A percentile compares a stretch with the other conserved stretches of the same genome.
Conservation (phyloP, 345 rosid genomes). For the Gossypium raimondii region DNA sequence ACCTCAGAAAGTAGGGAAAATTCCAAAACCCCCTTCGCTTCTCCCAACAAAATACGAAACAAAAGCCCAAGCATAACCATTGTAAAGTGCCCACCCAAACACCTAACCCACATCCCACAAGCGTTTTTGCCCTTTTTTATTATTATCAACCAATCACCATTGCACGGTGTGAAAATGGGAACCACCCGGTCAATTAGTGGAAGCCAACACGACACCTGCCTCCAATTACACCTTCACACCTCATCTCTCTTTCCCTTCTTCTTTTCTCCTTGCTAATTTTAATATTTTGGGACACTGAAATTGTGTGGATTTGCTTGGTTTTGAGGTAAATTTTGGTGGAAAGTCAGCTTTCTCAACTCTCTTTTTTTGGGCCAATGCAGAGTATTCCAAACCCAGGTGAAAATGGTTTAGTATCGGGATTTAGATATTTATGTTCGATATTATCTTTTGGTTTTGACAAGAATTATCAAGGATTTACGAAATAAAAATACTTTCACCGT, state of each 20-base stretch:
- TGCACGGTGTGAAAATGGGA: slow-evolving; percentile 33
- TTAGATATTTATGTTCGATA: too few species aligned
- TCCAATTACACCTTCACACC: slow-evolving; percentile 23
- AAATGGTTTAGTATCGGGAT: too few species aligned
- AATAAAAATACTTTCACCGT: too few species aligned
- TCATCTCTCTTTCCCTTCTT: not conserved
- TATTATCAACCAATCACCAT: slow-evolving; percentile 32
- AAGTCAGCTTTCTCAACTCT: not conserved
- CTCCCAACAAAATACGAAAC: slow-evolving; percentile 25
- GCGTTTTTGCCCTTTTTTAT: slow-evolving; percentile 23
- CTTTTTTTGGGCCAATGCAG: not conserved
- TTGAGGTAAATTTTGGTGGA: not conserved
- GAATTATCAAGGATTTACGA: too few species aligned
- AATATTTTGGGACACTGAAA: not conserved
- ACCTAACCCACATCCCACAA: slow-evolving; percentile 39
- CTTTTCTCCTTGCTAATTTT: not conserved
- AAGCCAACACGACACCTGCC: slow-evolving; percentile 28
- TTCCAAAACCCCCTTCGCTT: slow-evolving; percentile 20
- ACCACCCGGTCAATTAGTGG: slow-evolving; percentile 25
- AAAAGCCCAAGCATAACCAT: slow-evolving; percentile 18
- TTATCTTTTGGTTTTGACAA: too few species aligned
- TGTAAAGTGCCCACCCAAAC: slow-evolving; percentile 29
- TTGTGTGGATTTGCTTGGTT: not conserved
- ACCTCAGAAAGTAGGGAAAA: slow-evolving; percentile 27
- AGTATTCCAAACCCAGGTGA: not conserved